These are phyloP conservation scores for Diplotaxis tenuifolia DNA, from an alignment of 345 rosid genomes.

Conservation along the genomic window DNA sequence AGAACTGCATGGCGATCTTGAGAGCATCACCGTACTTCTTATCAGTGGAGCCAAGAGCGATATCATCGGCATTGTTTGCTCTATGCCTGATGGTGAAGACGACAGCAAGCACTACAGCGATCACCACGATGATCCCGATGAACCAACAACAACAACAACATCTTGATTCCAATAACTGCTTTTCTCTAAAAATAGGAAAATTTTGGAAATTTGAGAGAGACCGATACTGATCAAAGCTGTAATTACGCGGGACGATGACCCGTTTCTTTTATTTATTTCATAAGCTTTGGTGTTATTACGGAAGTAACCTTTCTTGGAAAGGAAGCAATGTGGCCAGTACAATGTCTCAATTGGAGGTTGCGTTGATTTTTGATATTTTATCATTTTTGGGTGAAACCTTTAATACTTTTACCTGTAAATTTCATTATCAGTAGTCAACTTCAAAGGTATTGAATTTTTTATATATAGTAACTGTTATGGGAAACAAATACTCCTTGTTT, in stretches of 20 bases:
- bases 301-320: not conserved
- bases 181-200: constrained; percentile 3
- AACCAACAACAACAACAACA: constrained; percentile 66
- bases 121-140: constrained; percentile 42
- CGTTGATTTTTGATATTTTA: not conserved
- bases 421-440: not conserved
- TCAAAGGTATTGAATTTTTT: not conserved
- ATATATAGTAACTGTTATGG: not conserved
- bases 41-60: constrained; percentile 63
- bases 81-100: constrained; percentile 52
- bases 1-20: constrained; percentile 78
- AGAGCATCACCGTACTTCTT: constrained; percentile 74
- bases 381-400: not conserved
- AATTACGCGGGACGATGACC: constrained; percentile 38
- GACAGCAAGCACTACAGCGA: constrained; percentile 52
- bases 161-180: constrained; percentile 34
- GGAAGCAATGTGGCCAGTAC: constrained; percentile 22
- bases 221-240: constrained; percentile 24
- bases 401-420: not conserved
- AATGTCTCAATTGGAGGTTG: constrained; percentile 7
- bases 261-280: not conserved
- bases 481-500: not conserved
- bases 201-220: not conserved
- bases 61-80: constrained; percentile 41
- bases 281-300: not conserved